These are phyloP conservation scores for Diplocarpon rosae DNA, from an alignment of 2,329 filamentous ascomycete species.

Conservation along the genomic window DNA sequence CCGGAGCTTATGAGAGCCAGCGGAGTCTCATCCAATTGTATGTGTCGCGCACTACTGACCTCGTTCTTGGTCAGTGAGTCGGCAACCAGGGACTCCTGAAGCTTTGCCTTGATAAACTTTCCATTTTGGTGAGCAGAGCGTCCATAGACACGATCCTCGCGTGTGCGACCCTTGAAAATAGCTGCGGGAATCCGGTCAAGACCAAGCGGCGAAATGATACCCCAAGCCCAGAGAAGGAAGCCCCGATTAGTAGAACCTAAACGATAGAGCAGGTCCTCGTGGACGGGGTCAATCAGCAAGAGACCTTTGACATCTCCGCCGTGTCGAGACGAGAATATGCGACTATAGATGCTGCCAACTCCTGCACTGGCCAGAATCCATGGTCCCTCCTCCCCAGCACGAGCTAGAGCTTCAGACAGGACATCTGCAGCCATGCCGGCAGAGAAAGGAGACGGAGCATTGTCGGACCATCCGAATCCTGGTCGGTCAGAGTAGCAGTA, in stretches of 20 bases:
- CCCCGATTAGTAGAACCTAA: slow-evolving; percentile 59
- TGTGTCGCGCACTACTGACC: slow-evolving; percentile 63
- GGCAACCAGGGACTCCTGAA: slow-evolving; percentile 88
- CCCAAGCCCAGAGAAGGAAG: slow-evolving; percentile 77
- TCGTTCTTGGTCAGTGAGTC: slow-evolving; percentile 76
- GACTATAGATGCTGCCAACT: slow-evolving; percentile 77
- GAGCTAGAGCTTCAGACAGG: slow-evolving; percentile 73
- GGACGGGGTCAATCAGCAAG: slow-evolving; percentile 76
- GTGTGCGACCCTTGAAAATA: slow-evolving; percentile 67
- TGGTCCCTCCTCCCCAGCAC: slow-evolving; percentile 72
- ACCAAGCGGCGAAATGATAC: slow-evolving; percentile 77
- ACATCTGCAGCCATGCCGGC: slow-evolving; percentile 88
- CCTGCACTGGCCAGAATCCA: slow-evolving; percentile 84
- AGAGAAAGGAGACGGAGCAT: slow-evolving; percentile 84
- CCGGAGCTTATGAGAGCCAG: slow-evolving; percentile 78
- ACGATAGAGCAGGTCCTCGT: slow-evolving; percentile 70
- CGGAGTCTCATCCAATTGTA: slow-evolving; percentile 66
- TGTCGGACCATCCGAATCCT: slow-evolving; percentile 80
- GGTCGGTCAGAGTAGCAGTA: slow-evolving; percentile 97
- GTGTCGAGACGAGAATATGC: slow-evolving; percentile 83
- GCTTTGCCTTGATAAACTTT: slow-evolving; percentile 77
- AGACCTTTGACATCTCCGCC: slow-evolving; percentile 63
- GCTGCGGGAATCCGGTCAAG: slow-evolving; percentile 71
- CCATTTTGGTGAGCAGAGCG: slow-evolving; percentile 66
- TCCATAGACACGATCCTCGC: slow-evolving; percentile 78